Base-by-base conservation (phyloP, 2,329 filamentous ascomycete species). In the Claviceps purpurea region DNA sequence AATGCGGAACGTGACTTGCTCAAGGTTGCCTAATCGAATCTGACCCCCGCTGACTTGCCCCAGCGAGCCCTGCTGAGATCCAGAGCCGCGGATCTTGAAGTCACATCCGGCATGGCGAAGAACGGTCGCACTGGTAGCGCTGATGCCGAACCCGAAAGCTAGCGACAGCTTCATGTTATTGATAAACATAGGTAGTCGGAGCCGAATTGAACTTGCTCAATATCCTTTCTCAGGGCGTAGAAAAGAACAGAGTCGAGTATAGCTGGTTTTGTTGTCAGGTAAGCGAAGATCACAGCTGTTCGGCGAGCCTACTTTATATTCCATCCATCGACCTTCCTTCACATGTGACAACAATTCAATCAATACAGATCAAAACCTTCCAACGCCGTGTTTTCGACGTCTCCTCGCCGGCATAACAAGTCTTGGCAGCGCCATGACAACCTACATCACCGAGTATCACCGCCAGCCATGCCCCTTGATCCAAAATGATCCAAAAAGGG, bases 11-110 rank as follows among this genome's bases (percentile, higher is more conserved):
- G 72, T 68, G 14, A 72, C 72, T 47, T 71, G 60, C 4, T 66
- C 56, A 13, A 77, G 63, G 22, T 75, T 74, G 40, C 77, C 75
- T 45, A 82, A 57, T 47, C 59, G 56, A 42, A 60, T 72, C 66
- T 85, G 82, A 8, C 83, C 82, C 62, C 83, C 78, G 50, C 55
- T 59, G 40, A 85, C 70, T 61, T 85, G 76, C 11, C 78, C 81
- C 43, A 85, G 67, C 4, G 68, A 62, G n/a, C 80, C 78, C 34
- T 71, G 8, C 5, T 40, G 69, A 18, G 68, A 64, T 52, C 76
- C 76, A 40, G 68, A 68, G 39, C 76, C 73, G 4, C 67, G 70
- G 39, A 83, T 60, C 54, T 72, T 67, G 64, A 83, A 81, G 56
- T 56, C 46, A 50, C 61, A 63, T 26, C 55, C 60, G 20, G 47